A percentile compares a stretch with the other conserved stretches of the same genome.
phyloP scores from a whole-genome alignment of 495 filamentous ascomycete species.

The Podospora tetraspora region DNA sequence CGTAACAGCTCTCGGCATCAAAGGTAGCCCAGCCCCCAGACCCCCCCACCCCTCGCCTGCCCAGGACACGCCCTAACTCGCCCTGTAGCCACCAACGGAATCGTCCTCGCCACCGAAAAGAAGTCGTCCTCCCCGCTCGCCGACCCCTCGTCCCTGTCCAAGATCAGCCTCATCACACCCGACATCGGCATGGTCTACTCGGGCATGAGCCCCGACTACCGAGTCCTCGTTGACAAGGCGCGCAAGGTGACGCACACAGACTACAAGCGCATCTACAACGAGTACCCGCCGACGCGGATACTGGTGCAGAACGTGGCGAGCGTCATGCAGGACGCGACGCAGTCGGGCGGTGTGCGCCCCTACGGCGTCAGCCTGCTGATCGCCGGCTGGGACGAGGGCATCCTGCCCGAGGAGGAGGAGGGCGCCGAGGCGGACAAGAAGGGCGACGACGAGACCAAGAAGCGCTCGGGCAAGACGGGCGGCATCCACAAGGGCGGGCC shows the following conservation, averaged over 20 bases:
- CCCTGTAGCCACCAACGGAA: conserved; percentile 82
- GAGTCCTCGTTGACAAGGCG: conserved; percentile 93
- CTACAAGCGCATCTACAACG: conserved; percentile 99
- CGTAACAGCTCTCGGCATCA: conserved; percentile 96
- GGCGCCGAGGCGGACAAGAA: conserved; percentile 33
- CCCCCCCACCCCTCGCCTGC: not conserved
- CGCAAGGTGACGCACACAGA: conserved; percentile 98
- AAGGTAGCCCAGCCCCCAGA: conserved; percentile 55
- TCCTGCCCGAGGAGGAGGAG: conserved; percentile 62
- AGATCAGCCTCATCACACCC: conserved; percentile 95
- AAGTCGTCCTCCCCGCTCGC: conserved; percentile 96
- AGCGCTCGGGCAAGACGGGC: conserved; percentile 75
- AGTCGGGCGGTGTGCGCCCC: conserved; percentile 95
- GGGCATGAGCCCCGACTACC: conserved; percentile 98
- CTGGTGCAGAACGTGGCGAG: conserved; percentile 96
- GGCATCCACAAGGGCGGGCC: conserved; percentile 94
- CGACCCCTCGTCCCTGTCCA: conserved; percentile 89
- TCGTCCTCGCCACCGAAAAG: conserved; percentile 98
- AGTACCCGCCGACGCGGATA: conserved; percentile 98
- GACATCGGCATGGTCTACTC: conserved; percentile 99
- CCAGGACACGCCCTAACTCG: not conserved
- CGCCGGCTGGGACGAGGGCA: conserved; percentile 96
- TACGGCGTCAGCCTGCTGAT: conserved; percentile 94
- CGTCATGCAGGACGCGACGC: conserved; percentile 98
- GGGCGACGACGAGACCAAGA: conserved; percentile 60